These are phyloP conservation scores for Trichoderma sp. DNA, from an alignment of 2,329 filamentous ascomycete species.

Conservation along the genomic window DNA sequence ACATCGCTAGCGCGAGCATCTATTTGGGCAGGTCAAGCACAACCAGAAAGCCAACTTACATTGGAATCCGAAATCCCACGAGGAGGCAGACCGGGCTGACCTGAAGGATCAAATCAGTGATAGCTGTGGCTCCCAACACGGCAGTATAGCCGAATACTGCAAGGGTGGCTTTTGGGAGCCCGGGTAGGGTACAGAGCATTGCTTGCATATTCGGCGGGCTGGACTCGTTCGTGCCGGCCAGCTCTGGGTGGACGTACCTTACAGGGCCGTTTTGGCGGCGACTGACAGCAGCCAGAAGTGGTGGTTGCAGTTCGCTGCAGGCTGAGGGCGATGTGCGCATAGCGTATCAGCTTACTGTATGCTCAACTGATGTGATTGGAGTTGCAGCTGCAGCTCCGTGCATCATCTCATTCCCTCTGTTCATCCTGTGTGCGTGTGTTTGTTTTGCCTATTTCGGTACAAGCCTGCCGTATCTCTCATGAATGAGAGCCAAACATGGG, in stretches of 20 bases:
- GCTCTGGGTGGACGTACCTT: background rate
- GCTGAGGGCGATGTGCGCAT: background rate
- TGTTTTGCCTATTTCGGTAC: background rate
- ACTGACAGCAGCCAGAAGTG: background rate
- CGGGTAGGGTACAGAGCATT: slow-evolving; percentile 10
- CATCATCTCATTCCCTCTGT: background rate
- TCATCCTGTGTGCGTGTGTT: background rate
- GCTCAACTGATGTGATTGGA: background rate
- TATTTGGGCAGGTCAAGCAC: slow-evolving; percentile 23
- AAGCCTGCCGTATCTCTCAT: background rate
- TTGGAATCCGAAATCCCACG: background rate
- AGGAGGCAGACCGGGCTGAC: slow-evolving; percentile 17
- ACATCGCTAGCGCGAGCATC: background rate
- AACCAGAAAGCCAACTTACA: background rate
- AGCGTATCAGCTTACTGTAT: slow-evolving; percentile 9
- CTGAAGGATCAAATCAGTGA: slow-evolving; percentile 24
- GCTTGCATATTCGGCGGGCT: slow-evolving; percentile 18
- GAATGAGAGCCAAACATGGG: background rate
- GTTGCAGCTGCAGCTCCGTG: background rate
- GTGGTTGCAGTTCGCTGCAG: background rate
- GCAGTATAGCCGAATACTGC: slow-evolving; percentile 24
- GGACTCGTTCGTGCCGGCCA: background rate
- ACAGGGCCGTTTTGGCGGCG: background rate
- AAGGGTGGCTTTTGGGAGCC: slow-evolving; percentile 9
- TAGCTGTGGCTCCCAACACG: slow-evolving; percentile 24